Conservation (phyloP, 129 eudicot species). For the Flaveria linearis region DNA sequence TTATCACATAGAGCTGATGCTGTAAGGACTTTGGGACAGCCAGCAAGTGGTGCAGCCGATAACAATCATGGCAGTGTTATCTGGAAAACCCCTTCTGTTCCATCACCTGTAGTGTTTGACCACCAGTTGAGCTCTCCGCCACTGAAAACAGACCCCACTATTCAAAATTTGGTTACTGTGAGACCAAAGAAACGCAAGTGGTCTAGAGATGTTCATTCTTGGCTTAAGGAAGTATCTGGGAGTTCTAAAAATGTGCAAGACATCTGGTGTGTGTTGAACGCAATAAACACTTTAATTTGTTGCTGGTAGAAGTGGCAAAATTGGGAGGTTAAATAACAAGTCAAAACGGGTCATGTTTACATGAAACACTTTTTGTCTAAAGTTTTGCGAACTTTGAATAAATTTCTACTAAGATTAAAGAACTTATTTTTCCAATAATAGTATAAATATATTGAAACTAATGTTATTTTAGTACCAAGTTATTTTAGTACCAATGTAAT, state of each 20-base stretch:
- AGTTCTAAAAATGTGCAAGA: conserved; percentile 39
- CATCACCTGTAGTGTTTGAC: conserved; percentile 36
- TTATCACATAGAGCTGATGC: conserved; percentile 40
- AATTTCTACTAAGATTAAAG: not conserved
- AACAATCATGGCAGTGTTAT: conserved; percentile 35
- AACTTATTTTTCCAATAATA: not conserved
- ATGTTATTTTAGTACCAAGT: not conserved
- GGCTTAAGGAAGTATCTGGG: conserved; percentile 63
- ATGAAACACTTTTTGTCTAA: not conserved
- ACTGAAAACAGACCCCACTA: conserved; percentile 24
- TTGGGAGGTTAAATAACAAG: not conserved
- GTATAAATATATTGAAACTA: not conserved
- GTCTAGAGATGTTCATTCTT: conserved; percentile 49
- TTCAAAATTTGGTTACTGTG: conserved; percentile 34
- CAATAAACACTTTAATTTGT: not conserved
- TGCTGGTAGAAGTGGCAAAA: not conserved
- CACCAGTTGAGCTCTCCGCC: conserved; percentile 38
- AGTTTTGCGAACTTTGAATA: not conserved
- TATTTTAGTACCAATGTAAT: not conserved
- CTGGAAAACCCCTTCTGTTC: conserved; percentile 31
- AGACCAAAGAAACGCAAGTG: conserved; percentile 60
- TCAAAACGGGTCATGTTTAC: not conserved
- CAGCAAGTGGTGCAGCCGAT: conserved; percentile 38
- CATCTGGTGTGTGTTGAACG: conserved; percentile 50
- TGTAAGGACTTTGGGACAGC: conserved; percentile 44